Evolutionary conservation across 1,139 yeast species (phyloP).

Genomic region (Blastobotrys proliferans): DNA sequence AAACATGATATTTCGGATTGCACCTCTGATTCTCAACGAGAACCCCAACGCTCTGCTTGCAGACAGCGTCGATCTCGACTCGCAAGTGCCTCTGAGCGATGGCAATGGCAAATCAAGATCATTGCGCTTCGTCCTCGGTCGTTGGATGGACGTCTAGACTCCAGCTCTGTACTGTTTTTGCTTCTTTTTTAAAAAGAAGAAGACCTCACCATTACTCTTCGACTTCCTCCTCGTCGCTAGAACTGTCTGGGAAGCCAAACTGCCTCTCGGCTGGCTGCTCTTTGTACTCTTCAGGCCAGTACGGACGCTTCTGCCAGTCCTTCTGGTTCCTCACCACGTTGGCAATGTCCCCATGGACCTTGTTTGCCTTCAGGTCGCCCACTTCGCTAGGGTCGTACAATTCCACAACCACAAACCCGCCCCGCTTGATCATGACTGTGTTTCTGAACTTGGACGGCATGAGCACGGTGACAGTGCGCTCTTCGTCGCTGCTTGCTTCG

Average conservation of each 20-base stretch:
- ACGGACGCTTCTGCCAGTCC: constrained; percentile 36
- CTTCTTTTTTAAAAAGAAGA: no score
- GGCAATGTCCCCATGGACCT: constrained; percentile 33
- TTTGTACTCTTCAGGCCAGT: constrained; percentile 36
- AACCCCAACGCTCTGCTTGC: no score
- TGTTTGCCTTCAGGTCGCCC: constrained; percentile 22
- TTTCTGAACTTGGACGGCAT: constrained; percentile 38
- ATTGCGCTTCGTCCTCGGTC: no score
- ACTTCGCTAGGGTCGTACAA: constrained; percentile 24
- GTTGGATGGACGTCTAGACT: no score
- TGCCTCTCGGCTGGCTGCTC: constrained; percentile 17
- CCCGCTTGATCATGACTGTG: constrained; percentile 37
- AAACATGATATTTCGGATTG: no score
- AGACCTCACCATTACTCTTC: no score
- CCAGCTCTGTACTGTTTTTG: no score
- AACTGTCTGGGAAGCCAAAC: constrained; percentile 4
- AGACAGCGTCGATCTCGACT: no score
- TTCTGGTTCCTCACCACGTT: constrained; percentile 35
- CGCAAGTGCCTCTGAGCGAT: no score
- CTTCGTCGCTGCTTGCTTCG: constrained; percentile 10
- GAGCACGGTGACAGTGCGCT: constrained; percentile 27
- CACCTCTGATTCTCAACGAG: no score
- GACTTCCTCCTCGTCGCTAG: constrained; percentile 23
- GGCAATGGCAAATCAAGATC: no score
- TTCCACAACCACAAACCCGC: constrained; percentile 36